A percentile compares a stretch with the other conserved stretches of the same genome.
phyloP scores from a whole-genome alignment of 805 yeast species.

The Kazachstania martiniae region DNA sequence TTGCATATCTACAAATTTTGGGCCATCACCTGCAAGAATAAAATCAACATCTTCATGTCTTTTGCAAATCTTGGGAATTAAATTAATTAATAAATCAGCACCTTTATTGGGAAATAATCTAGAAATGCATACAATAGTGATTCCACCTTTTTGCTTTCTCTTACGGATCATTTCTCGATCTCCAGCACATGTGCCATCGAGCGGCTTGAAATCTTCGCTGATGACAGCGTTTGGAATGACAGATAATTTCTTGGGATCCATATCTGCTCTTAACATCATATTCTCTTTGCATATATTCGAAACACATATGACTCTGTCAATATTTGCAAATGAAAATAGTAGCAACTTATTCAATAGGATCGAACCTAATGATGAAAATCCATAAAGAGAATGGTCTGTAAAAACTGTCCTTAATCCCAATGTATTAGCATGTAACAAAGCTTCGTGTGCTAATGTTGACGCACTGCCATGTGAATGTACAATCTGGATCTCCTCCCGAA shows the following conservation, averaged over 20 bases:
- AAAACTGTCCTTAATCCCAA: slow-evolving; percentile 89
- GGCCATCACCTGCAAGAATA: slow-evolving; percentile 94
- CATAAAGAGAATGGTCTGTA: slow-evolving; percentile 93
- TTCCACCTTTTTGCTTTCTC: slow-evolving; percentile 22
- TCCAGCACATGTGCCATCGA: slow-evolving; percentile 1
- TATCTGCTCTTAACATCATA: slow-evolving; percentile 75
- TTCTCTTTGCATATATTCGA: slow-evolving; percentile 95
- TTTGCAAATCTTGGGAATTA: slow-evolving; percentile 74
- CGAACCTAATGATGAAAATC: slow-evolving; percentile 77
- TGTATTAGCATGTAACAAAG: slow-evolving; percentile 80
- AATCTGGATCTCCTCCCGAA: slow-evolving; percentile 77
- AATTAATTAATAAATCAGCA: slow-evolving; percentile 73
- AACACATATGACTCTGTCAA: slow-evolving; percentile 92
- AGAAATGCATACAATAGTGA: slow-evolving; percentile 85
- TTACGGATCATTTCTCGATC: slow-evolving; percentile 2
- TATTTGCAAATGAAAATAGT: slow-evolving; percentile 72
- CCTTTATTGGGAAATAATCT: slow-evolving; percentile 94
- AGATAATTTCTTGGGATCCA: slow-evolving; percentile 67
- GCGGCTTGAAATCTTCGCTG: slow-evolving; percentile 64
- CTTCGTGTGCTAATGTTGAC: slow-evolving; percentile 80
- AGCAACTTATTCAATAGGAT: slow-evolving; percentile 79
- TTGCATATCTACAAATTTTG: slow-evolving; percentile 83
- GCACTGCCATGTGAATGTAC: slow-evolving; percentile 94
- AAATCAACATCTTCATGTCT: slow-evolving; percentile 56
- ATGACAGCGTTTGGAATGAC: slow-evolving; percentile 97